Evolutionary conservation across 208 protist species (phyloP), one percentile per base, ranked within the genome.

Genomic region (Crithidia sp.): DNA sequence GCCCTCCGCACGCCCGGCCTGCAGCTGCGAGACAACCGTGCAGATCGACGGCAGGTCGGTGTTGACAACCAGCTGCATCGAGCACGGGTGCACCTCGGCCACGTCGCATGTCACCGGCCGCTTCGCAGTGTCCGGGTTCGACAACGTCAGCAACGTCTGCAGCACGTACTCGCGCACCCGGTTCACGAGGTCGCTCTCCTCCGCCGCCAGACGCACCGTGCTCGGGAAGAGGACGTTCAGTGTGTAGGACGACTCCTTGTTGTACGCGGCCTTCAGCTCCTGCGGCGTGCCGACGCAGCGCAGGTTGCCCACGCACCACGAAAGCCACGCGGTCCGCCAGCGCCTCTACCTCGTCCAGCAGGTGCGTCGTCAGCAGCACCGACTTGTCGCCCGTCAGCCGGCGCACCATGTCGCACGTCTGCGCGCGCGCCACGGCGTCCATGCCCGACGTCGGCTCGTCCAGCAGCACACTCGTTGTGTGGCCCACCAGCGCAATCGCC

Each of bases 401-500:
- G 28, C 83, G 84, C 83, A 96, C 88, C 72, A 95, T 80, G 43
- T 80, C 76, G 80, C 92, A 97, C 65, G 91, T 89, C 66, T 89
- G 87, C 28, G 86, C 74, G 36, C 94, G 85, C 16, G 89, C 85
- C 16, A 85, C 41, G 7, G 83, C 82, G 79, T 98, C 95, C 94
- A 98, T 96, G 16, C 90, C 90, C 7, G 90, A 85, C 8, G 94
- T 95, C 13, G 95, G 95, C 73, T 98, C 95, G 71, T 98, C 96
- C 61, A 89, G 84, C 67, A 97, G 80, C 53, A 97, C 77, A 49
- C 74, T 77, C 17, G 83, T 89, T n/a, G 85, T 86, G 58, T 88
- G 88, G 16, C 95, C 94, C 52, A 98, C 84, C 45, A 98, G 69
- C 16, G 96, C 87, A 36, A 98, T 87, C 62, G 91, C 93, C 9